Base-by-base conservation (phyloP, 2,329 filamentous ascomycete genomes). In the Aspergillus sergii region DNA sequence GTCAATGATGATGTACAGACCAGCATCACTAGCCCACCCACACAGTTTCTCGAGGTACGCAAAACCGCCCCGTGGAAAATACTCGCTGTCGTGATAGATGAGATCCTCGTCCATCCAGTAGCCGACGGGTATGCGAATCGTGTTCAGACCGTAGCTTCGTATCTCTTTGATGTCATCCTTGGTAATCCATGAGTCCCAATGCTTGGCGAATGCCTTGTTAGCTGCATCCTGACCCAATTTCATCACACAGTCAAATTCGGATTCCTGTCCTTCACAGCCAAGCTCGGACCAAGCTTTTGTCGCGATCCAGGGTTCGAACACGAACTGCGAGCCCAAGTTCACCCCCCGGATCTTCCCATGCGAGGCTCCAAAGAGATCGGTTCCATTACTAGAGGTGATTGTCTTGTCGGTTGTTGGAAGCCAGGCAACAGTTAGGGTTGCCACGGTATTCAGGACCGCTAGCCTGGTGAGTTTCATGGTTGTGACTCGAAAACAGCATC, bases 301-400 rank as follows among this genome's bases (percentile, higher is more conserved):
- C 53, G 80, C 80, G 70, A 86, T 83, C 85, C 85, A 87, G 9
- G 83, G 83, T 73, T 87, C 85, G 39, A 82, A 74, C 59, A 86
- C 71, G 68, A 86, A 86, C 28, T 82, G 77, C 0, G 81, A 80
- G 7, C 85, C 84, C 10, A 86, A 73, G 69, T 87, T 86, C 61
- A 87, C 85, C 36, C 85, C 85, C 11, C 84, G 82, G 58, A 87
- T 82, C 69, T 84, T 85, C 30, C 65, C 65, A 2, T 64, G 66
- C 0, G 62, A 67, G 0, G 34, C 21, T 2, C 65, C 60, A 56
- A 73, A 73, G n/a, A 74, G 68, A 61, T 73, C 69, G 11, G 65
- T 61, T 14, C 72, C 72, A 57, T 69, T 64, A 48, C 30, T 57
- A 2, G 70, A 62, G n/a, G 65, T 64, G 61, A 74, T 72, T 34